phyloP scores from a whole-genome alignment of 2,329 filamentous ascomycete species.

The Diaporthe sp. region DNA sequence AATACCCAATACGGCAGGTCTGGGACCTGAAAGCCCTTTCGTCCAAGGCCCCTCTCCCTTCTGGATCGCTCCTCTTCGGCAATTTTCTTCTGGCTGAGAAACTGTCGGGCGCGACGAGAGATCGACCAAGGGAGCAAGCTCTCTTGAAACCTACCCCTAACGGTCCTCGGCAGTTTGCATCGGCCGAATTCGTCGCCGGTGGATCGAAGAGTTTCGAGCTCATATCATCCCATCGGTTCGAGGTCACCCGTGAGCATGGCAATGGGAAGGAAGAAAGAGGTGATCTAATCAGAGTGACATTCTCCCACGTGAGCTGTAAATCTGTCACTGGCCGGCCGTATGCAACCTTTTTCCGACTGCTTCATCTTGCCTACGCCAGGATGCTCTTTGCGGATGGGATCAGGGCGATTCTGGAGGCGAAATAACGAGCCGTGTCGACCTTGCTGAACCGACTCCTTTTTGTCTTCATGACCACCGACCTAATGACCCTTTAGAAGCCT shows the following conservation, averaged over 20 bases:
- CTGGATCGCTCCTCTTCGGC: constrained; percentile 21
- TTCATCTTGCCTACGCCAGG: constrained; percentile 14
- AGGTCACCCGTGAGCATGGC: not conserved
- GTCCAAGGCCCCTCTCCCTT: not conserved
- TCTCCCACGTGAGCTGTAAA: constrained; percentile 26
- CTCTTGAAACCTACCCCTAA: not conserved
- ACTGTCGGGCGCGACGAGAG: not conserved
- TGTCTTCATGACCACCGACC: not conserved
- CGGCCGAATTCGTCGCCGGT: constrained; percentile 10
- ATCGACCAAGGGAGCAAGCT: not conserved
- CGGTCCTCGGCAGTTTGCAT: not conserved
- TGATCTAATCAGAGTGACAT: not conserved
- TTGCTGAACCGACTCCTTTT: not conserved
- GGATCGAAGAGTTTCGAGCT: constrained; percentile 4
- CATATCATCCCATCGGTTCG: constrained; percentile 26
- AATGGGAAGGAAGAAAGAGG: not conserved
- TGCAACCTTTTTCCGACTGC: not conserved
- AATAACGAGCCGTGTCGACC: no score
- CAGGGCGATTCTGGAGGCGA: not conserved
- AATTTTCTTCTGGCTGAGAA: constrained; percentile 20
- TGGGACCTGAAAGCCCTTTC: not conserved
- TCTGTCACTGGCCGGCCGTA: constrained; percentile 5
- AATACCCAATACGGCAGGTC: not conserved
- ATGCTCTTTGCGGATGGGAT: constrained; percentile 17
- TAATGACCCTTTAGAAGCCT: not conserved